Base-by-base conservation (phyloP, 2,329 filamentous ascomycete genomes). In the Neofusicoccum umdonicola region DNA sequence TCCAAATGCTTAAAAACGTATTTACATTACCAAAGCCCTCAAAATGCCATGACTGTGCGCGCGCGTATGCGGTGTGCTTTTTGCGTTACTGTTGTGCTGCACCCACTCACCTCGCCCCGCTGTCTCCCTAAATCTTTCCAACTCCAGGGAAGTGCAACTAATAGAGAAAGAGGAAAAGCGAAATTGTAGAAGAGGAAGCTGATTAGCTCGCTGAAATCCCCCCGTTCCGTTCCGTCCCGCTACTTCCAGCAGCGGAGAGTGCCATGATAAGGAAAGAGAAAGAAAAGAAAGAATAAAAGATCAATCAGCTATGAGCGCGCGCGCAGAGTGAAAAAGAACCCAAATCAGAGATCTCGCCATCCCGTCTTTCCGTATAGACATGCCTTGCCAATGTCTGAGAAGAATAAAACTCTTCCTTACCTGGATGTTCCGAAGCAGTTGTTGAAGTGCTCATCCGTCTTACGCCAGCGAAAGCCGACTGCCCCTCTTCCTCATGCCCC, bases 91-190 rank as follows among this genome's bases (percentile, higher is more conserved):
- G 27, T 31, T 5, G 27, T 31, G 4, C 4, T 31, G 27, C 27
- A 31, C 27, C 27, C 27, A 31, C 27, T 31, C 27, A 31, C 27
- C 6, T 31, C 27, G 27, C 6, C 27, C 27, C 27, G 27, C 4
- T 31, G 27, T 31, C 27, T 31, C 27, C 27, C 27, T 31, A 31
- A 31, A 31, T 35, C 37, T 60, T 47, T 37, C 42, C 56, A 60
- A 60, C 56, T 60, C 56, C 56, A 60, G 56, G 42, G 56, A 60
- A 60, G 56, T 60, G 56, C 56, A 60, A 35, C 15, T 22, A 35
- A 39, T 39, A 39, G 9, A 12, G 41, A 3, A 60, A 7, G 17
- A 47, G 27, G n/a, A 22, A 47, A 19, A 37, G 34, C 27, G 4
- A 47, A 19, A 44, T 1, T 2, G n/a, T 5, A n/a, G 15, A 44